These are phyloP conservation scores for Suhomyces panamericanus DNA, from an alignment of 1,139 yeast genomes.

Conservation along the genomic window DNA sequence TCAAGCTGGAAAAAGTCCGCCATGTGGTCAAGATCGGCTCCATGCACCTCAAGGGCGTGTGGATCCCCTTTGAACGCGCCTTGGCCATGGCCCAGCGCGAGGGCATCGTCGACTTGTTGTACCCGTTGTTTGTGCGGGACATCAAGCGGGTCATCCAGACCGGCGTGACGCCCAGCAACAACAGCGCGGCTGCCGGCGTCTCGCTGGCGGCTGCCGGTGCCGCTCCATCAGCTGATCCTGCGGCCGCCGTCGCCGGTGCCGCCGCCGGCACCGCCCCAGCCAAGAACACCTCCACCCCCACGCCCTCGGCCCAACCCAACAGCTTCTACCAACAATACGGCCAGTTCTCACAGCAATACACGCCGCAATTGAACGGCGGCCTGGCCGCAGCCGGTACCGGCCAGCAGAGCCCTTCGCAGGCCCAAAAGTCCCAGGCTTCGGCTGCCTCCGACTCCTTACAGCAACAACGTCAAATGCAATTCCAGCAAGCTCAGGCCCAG, in stretches of 20 bases:
- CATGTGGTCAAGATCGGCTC: constrained; percentile 96
- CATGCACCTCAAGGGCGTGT: constrained; percentile 95
- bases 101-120: constrained; percentile 79
- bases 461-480: constrained; percentile 18
- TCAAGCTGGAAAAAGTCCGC: constrained; percentile 83
- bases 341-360: constrained; percentile 16
- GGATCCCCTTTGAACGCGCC: constrained; percentile 97
- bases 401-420: constrained; percentile 12
- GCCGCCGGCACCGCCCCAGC: constrained; percentile 16
- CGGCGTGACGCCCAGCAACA: constrained; percentile 42
- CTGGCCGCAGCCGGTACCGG: constrained; percentile 15
- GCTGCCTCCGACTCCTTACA: constrained; percentile 9
- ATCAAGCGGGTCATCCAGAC: constrained; percentile 68
- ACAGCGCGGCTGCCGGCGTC: constrained; percentile 14
- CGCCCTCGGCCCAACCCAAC: constrained; percentile 13
- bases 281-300: constrained; percentile 18
- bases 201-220: constrained; percentile 10
- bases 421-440: constrained; percentile 3
- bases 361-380: constrained; percentile 18
- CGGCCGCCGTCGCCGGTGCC: constrained; percentile 15
- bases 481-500: constrained; percentile 17
- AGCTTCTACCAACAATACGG: constrained; percentile 28
- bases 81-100: constrained; percentile 88
- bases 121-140: constrained; percentile 86
- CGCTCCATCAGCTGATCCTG: constrained; percentile 14